Base-by-base conservation (phyloP, 495 filamentous ascomycete genomes). In the Aspergillus nidulans region DNA sequence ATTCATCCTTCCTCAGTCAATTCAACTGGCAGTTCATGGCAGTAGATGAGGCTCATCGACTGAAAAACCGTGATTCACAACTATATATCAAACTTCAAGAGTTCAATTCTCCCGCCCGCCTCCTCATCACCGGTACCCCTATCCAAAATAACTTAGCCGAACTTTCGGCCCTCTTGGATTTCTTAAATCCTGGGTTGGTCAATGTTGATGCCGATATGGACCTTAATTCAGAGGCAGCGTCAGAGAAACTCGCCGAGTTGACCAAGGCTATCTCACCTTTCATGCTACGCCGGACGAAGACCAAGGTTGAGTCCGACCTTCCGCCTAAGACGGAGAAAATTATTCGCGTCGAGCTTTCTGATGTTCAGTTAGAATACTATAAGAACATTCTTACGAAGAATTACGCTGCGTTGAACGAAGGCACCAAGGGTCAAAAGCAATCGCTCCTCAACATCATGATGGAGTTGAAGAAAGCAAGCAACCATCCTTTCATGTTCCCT, bases 371-470 rank as follows among this genome's bases (percentile, higher is more conserved):
- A 1, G 92, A 97, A 50, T 97, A 97, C 64, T 99, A 99, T 71
- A 97, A 96, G 64, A 97, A 97, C 64, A 97, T 99, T 56, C 81
- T 99, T 9, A 97, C 95, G 0, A 83, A 91, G 47, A 99, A 99
- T 60, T 99, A 97, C 62, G 87, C 91, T 24, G 94, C 92, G 7
- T 80, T 99, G 44, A 96, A 95, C 63, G 85, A 92, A 60, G 92
- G 91, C 19, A 83, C 85, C 23, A 90, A 81, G 47, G 94, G 91
- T 7, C 86, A 89, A 64, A 96, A 96, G 68, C 91, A 94, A 58
- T 96, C 91, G 1, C 72, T 97, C n/a, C 71, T 97, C 51, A 99
- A 99, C 71, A 95, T 99, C 65, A 96, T 97, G 81, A 99, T 99
- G 92, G 95, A 99, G 67, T 69, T 99, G 62, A 97, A 97, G 77